Evolutionary conservation across 352 stramenopile genomes (phyloP).

Genomic region (Globisporangium polare): DNA sequence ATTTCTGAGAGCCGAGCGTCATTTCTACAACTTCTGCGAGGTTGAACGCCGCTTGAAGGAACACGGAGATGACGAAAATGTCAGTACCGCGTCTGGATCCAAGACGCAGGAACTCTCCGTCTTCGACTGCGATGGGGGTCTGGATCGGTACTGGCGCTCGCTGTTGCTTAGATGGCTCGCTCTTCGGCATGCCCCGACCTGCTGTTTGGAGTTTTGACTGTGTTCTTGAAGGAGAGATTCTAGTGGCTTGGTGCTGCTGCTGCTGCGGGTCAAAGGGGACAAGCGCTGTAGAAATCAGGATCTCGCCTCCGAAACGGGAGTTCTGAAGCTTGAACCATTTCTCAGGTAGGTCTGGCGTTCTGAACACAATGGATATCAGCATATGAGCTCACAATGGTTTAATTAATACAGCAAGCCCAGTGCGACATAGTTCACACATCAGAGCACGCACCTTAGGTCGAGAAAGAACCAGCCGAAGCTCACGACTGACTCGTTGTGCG

Average conservation of each 20-base stretch:
- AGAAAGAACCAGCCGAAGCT: constrained; percentile 84
- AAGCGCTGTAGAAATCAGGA: constrained; percentile 41
- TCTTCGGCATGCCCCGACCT: not conserved
- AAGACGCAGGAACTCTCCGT: constrained; percentile 50
- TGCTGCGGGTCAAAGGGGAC: not conserved
- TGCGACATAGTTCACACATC: not conserved
- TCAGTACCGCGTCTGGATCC: constrained; percentile 34
- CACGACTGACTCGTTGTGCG: constrained; percentile 38
- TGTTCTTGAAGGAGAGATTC: not conserved
- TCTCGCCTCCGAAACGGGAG: constrained; percentile 61
- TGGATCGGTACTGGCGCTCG: not conserved
- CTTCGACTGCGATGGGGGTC: constrained; percentile 16
- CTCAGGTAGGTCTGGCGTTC: constrained; percentile 65
- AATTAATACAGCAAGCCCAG: not conserved
- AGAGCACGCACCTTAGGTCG: constrained; percentile 46
- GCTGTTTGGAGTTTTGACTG: not conserved
- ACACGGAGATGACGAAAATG: constrained; percentile 62
- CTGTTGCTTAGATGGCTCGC: not conserved
- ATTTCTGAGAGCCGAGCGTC: constrained; percentile 3
- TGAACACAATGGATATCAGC: constrained; percentile 7
- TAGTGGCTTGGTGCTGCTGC: not conserved
- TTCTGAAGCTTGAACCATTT: constrained; percentile 75
- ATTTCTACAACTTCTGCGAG: constrained; percentile 19
- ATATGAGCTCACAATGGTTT: no score
- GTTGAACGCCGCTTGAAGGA: constrained; percentile 39